phyloP scores from a whole-genome alignment of 2,329 filamentous ascomycete genomes.

The Pezicula rhizophila region DNA sequence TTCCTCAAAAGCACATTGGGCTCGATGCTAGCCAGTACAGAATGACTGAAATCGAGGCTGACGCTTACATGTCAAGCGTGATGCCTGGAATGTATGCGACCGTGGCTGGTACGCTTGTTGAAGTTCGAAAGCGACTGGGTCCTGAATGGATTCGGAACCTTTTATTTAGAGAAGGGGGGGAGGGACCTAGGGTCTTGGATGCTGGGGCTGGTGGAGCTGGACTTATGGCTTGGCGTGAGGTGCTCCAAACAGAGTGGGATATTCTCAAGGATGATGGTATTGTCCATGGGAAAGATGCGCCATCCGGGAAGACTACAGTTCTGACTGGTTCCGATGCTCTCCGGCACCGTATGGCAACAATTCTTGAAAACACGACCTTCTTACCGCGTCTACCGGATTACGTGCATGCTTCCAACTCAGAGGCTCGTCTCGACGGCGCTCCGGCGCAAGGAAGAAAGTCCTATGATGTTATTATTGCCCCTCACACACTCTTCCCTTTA shows the following conservation, averaged over 20 bases:
- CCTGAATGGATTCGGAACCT: slow-evolving; percentile 62
- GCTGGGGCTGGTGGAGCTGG: slow-evolving; percentile 69
- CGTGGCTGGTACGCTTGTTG: slow-evolving; percentile 60
- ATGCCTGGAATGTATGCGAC: slow-evolving; percentile 68
- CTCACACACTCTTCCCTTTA: slow-evolving; percentile 72
- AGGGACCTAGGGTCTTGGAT: slow-evolving; percentile 62
- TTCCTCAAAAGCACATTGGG: slow-evolving; percentile 58
- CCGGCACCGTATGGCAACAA: slow-evolving; percentile 65
- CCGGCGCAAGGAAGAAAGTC: slow-evolving; percentile 59
- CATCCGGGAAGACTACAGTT: slow-evolving; percentile 72
- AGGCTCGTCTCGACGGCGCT: slow-evolving; percentile 54
- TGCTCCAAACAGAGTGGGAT: slow-evolving; percentile 77
- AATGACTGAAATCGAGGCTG: slow-evolving; percentile 71
- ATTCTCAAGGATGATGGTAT: slow-evolving; percentile 49
- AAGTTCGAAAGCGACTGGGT: slow-evolving; percentile 68
- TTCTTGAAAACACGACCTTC: slow-evolving; percentile 87
- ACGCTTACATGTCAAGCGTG: slow-evolving; percentile 64
- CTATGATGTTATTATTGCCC: slow-evolving; percentile 86
- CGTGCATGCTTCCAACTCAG: slow-evolving; percentile 56
- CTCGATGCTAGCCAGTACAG: slow-evolving; percentile 56
- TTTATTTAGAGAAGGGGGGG: slow-evolving; percentile 47
- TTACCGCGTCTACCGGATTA: slow-evolving; percentile 88
- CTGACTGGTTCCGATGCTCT: slow-evolving; percentile 71
- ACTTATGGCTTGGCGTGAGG: slow-evolving; percentile 68
- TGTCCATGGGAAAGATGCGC: slow-evolving; percentile 39